phyloP scores from a whole-genome alignment of 148 eudicot genomes.

The Limonium bicolor region DNA sequence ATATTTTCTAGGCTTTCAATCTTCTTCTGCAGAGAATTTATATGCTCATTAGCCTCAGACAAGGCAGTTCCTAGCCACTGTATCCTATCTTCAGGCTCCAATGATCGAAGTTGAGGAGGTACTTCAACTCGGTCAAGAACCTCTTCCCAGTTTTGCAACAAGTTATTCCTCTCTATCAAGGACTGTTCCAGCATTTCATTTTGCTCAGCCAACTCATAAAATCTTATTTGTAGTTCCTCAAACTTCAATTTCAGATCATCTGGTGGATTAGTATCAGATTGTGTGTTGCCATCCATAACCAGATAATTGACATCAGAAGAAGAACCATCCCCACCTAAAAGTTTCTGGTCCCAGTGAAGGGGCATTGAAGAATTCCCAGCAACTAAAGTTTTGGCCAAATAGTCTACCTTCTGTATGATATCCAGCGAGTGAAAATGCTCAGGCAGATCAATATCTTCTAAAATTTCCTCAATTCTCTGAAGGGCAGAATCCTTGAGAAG shows the following conservation, averaged over 20 bases:
- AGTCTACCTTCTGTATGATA: slow-evolving; percentile 76
- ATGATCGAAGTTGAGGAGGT: slow-evolving; percentile 63
- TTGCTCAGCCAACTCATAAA: slow-evolving; percentile 87
- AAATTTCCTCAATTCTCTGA: slow-evolving; percentile 88
- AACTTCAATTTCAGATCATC: slow-evolving; percentile 61
- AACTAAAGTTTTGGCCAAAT: slow-evolving; percentile 69
- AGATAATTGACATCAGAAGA: slow-evolving; percentile 47
- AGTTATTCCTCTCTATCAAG: slow-evolving; percentile 76
- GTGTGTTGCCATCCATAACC: slow-evolving; percentile 49
- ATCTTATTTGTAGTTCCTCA: slow-evolving; percentile 78
- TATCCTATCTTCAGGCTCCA: slow-evolving; percentile 95
- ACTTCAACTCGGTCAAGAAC: slow-evolving; percentile 60
- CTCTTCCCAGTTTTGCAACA: slow-evolving; percentile 93
- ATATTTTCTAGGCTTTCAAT: slow-evolving; percentile 41
- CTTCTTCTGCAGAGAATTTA: slow-evolving; percentile 76
- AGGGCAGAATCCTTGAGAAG: slow-evolving; percentile 82
- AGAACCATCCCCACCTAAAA: slow-evolving; percentile 44
- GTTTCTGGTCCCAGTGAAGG: slow-evolving; percentile 61
- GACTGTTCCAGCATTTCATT: slow-evolving; percentile 98
- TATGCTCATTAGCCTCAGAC: slow-evolving; percentile 62
- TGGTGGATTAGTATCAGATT: slow-evolving; percentile 20
- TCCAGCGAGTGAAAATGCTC: slow-evolving; percentile 71
- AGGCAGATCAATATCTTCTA: slow-evolving; percentile 89
- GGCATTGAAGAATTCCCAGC: slow-evolving; percentile 39
- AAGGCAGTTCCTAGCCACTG: slow-evolving; percentile 79